These are phyloP conservation scores for Vaccinium corymbosum DNA, from an alignment of 148 eudicot species.

Conservation along the genomic window DNA sequence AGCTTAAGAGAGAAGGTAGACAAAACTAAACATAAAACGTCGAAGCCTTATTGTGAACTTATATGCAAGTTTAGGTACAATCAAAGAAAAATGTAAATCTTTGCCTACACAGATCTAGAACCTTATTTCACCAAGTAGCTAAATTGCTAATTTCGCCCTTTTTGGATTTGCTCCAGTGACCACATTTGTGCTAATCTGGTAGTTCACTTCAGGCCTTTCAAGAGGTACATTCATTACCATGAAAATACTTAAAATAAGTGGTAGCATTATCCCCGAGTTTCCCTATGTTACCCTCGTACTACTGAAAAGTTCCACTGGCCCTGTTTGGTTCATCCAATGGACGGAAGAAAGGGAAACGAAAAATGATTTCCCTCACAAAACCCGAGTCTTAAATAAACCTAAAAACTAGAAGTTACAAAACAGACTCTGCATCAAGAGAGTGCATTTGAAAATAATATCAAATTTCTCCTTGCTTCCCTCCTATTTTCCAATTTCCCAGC, in stretches of 20 bases:
- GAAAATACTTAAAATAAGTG: neutral
- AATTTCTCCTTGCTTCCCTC: neutral
- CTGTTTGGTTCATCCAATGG: neutral
- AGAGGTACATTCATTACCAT: neutral
- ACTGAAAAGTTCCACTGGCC: neutral
- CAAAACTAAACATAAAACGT: neutral
- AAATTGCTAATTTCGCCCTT: neutral
- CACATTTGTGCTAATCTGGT: neutral
- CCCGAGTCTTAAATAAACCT: neutral
- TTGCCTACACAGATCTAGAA: neutral
- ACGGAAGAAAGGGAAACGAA: neutral
- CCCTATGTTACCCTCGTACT: neutral
- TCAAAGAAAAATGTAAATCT: neutral
- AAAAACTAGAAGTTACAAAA: neutral
- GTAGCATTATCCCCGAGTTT: neutral
- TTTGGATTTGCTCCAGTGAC: neutral
- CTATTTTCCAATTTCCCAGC: neutral
- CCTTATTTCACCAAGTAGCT: neutral
- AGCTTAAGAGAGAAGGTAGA: neutral
- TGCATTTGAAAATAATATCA: neutral
- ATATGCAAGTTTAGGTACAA: neutral
- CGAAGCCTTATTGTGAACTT: neutral
- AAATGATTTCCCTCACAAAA: neutral
- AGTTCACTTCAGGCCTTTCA: neutral
- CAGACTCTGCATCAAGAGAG: neutral